Base-by-base conservation (phyloP, 257 asterid species). In the Solanum ossicruentum region DNA sequence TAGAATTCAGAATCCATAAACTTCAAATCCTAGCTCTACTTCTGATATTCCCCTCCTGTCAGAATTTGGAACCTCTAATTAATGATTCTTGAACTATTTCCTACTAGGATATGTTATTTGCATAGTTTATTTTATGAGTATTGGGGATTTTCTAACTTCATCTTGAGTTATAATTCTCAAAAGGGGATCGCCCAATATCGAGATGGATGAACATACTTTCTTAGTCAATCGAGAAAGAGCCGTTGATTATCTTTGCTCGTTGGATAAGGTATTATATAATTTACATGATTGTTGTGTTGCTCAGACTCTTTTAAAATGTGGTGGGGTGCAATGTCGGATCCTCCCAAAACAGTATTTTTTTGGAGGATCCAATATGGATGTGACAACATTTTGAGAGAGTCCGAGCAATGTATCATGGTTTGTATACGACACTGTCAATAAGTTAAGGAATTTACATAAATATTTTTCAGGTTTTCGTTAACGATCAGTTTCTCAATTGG, bases 101-200 rank as follows among this genome's bases (percentile, higher is more conserved):
- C 77, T 67, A 32, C 23, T 17, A 69, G 15, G 20, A 45, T 72
- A 1, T 71, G n/a, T 32, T 71, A 39, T 10, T 17, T 70, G 10
- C 21, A 69, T 39, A 18, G 52, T 70, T 9, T 70, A 10, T 36
- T 70, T 70, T 13, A 65, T 26, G 73, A 23, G 36, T 43, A 71
- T 11, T 20, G 26, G 7, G 41, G 3, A 73, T 23, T 23, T 47
- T 15, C 13, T 49, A 15, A 75, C 82, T 9, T 51, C 45, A 13
- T 77, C 15, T 51, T 23, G 23, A 49, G 58, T 23, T 15, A 21
- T 82, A 54, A 39, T 21, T 71, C 20, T 36, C 12, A 10, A 83
- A 69, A 95, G 99, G 89, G 99, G 99, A n/a, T 92, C 98, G 1
- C 98, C 99, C 65, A 96, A 96, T 72, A 94, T 96, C 86, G 99